These are phyloP conservation scores for Gonapodya prolifera DNA, from an alignment of 192 early-diverging fungal species.

Conservation along the genomic window DNA sequence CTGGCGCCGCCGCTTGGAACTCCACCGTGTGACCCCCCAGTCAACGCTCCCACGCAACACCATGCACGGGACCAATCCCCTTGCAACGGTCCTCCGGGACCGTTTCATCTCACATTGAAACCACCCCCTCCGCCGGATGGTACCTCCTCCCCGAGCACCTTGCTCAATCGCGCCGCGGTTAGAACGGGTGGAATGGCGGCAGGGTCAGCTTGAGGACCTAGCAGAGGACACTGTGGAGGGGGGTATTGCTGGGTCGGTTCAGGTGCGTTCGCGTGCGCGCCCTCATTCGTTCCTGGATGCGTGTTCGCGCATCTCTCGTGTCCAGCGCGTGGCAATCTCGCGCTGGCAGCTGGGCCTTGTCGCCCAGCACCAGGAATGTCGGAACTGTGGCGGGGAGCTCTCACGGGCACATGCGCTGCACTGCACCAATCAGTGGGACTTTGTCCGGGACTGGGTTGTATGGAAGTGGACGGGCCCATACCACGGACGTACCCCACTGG, in stretches of 20 bases:
- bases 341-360: neutral
- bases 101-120: neutral
- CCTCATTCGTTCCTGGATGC: neutral
- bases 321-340: neutral
- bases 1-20: neutral
- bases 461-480: neutral
- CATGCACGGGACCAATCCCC: neutral
- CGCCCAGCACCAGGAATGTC: neutral
- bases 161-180: neutral
- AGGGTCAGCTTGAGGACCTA: neutral
- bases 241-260: too few species aligned
- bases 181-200: neutral
- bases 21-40: neutral
- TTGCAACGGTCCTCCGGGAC: neutral
- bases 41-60: neutral
- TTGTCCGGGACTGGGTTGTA: too few species aligned
- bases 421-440: neutral
- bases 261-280: neutral
- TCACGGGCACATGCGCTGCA: neutral
- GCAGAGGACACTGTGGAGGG: neutral
- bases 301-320: neutral
- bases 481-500: neutral
- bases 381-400: neutral
- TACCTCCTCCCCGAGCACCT: neutral
- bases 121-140: neutral